These are phyloP conservation scores for Pelargonium citronellum DNA, from an alignment of 441 rosid species.

Conservation along the genomic window DNA sequence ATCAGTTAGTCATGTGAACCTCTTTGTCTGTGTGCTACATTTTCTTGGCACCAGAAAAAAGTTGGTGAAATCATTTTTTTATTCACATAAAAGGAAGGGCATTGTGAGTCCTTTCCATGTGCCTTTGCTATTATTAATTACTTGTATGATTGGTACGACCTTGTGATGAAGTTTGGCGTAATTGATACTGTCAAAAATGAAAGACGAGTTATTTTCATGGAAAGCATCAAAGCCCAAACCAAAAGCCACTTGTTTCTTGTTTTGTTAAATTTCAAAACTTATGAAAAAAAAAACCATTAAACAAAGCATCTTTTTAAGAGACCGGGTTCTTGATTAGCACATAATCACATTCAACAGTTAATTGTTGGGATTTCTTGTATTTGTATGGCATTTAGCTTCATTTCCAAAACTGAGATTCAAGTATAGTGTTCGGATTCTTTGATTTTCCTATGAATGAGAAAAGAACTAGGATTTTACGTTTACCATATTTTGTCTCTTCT, in stretches of 20 bases:
- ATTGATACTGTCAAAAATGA: constrained; percentile 3
- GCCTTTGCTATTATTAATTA: constrained; percentile 4
- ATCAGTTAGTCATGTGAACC: neutral
- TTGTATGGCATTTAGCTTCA: neutral
- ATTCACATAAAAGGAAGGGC: neutral
- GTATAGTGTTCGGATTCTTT: neutral
- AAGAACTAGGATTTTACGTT: neutral
- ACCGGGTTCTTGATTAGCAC: neutral
- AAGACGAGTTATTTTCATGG: neutral
- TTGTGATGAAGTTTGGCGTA: constrained; percentile 2
- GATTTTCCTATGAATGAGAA: neutral
- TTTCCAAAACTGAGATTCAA: neutral
- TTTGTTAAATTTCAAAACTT: neutral
- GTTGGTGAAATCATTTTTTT: neutral
- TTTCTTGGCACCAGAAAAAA: neutral
- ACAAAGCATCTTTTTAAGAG: neutral
- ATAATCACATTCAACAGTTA: neutral
- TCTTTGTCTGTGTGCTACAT: too few species aligned
- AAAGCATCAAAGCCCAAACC: neutral
- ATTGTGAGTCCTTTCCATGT: neutral
- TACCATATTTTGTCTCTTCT: neutral
- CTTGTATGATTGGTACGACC: neutral
- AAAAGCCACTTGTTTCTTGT: constrained; percentile 2
- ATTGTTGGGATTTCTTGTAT: neutral
- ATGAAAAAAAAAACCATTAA: neutral